Evolutionary conservation across 495 filamentous ascomycete genomes (phyloP), one percentile per base, ranked within the genome.

Genomic region (Achaetomiella virescens): DNA sequence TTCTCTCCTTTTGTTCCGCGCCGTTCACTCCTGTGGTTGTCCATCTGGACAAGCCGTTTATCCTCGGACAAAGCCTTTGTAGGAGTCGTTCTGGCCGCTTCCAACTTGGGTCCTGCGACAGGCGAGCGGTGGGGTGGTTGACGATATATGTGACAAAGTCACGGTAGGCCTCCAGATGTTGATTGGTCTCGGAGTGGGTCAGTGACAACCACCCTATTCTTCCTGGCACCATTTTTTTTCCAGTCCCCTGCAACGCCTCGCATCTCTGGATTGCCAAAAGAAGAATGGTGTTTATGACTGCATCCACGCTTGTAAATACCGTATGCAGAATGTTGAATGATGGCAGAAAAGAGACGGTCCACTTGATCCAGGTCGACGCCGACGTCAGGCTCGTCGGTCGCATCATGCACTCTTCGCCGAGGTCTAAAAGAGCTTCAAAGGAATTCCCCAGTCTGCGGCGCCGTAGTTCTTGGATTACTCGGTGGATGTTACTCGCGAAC

Each of bases 151-250:
- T 12, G 36, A 49, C 2, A 7, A 55, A 24, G 15, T 49, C n/a
- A 36, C 53, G 45, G 27, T 25, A 55, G 2, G 38, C 2, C 37
- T 55, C 53, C 10, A 55, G 45, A 25, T 48, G 53, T 4, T 55
- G 35, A 3, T 35, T 22, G 25, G 14, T 18, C 35, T 42, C 36
- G 45, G 20, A 41, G 18, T 42, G 43, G 3, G 25, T 17, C 1
- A 36, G 17, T 20, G 45, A 48, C 15, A 20, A 24, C 53, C 53
- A 55, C 9, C 24, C 33, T 6, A 55, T 17, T 12, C 35, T 24
- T 14, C 18, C 8, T 0, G 14, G 9, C 3, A 1, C 12, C 11
- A 36, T 25, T 5, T 5, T 35, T 0, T 8, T 7, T 0, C 35
- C 25, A 24, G 24, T 1, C 10, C 0, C 6, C 9, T 12, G 15